phyloP scores from a whole-genome alignment of 2,329 filamentous ascomycete species.

The Lasiodiplodia sp. region DNA sequence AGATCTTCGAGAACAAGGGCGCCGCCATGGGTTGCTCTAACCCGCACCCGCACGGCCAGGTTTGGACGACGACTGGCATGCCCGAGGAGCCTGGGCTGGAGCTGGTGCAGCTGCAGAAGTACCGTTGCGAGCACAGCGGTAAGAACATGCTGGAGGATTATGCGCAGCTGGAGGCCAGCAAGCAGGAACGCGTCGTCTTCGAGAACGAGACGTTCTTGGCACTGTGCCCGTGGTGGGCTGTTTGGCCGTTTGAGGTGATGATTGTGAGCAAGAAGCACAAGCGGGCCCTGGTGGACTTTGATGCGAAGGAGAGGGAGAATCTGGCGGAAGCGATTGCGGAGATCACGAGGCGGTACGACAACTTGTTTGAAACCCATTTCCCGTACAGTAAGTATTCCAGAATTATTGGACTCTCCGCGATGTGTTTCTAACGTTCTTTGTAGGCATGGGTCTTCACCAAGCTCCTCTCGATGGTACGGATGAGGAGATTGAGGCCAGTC shows the following conservation, averaged over 20 bases:
- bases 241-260: conserved; percentile 97
- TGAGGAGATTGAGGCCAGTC: conserved; percentile 83
- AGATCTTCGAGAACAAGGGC: conserved; percentile 99
- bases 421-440: background rate
- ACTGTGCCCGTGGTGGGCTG: conserved; percentile 96
- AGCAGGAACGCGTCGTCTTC: conserved; percentile 85
- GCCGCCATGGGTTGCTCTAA: conserved; percentile 98
- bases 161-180: conserved; percentile 79
- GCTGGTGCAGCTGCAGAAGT: conserved; percentile 78
- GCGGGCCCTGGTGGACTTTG: conserved; percentile 83
- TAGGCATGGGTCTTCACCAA: conserved; percentile 92
- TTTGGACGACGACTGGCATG: conserved; percentile 91
- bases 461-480: conserved; percentile 82
- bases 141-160: conserved; percentile 86
- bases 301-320: conserved; percentile 70
- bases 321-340: conserved; percentile 88
- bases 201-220: conserved; percentile 86
- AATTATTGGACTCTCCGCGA: background rate
- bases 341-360: conserved; percentile 91
- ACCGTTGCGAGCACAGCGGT: conserved; percentile 74
- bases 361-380: conserved; percentile 95
- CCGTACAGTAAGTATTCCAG: conserved; percentile 78
- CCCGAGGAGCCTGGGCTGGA: conserved; percentile 90
- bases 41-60: conserved; percentile 94
- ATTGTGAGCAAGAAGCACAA: conserved; percentile 85